These are phyloP conservation scores for Globisporangium cystogenes DNA, from an alignment of 352 stramenopile species.

Conservation along the genomic window DNA sequence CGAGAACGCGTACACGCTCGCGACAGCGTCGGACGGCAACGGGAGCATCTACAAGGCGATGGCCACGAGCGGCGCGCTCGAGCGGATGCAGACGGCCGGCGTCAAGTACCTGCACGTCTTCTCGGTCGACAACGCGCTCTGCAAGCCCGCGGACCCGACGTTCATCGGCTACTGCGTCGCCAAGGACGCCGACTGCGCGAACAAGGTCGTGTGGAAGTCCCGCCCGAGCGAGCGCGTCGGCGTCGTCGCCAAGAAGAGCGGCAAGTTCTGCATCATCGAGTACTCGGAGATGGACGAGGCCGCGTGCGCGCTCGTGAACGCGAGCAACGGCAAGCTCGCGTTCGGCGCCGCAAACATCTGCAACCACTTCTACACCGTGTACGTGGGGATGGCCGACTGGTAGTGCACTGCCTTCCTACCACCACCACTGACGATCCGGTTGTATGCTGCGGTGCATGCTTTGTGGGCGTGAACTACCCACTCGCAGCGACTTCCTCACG, in stretches of 20 bases:
- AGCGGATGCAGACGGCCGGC: constrained; percentile 72
- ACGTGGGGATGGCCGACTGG: too few species aligned
- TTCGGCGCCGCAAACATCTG: constrained; percentile 98
- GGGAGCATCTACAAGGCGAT: constrained; percentile 95
- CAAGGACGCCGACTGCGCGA: constrained; percentile 92
- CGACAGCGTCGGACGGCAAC: constrained; percentile 97
- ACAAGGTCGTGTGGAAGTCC: constrained; percentile 96
- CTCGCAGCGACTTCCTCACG: constrained; percentile 59
- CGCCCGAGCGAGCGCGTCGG: constrained; percentile 92
- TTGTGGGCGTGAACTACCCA: too few species aligned
- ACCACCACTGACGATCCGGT: not conserved
- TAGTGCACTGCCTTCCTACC: too few species aligned
- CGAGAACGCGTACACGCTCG: constrained; percentile 74
- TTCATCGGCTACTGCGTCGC: constrained; percentile 97
- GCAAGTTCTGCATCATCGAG: constrained; percentile 93
- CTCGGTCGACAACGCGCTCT: constrained; percentile 98
- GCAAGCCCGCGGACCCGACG: constrained; percentile 92
- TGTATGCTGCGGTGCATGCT: not conserved
- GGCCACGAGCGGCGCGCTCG: constrained; percentile 82
- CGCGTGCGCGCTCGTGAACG: constrained; percentile 54
- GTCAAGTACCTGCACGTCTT: constrained; percentile 97
- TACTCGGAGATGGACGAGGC: constrained; percentile 94
- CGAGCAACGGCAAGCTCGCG: constrained; percentile 74
- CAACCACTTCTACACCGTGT: constrained; percentile 97
- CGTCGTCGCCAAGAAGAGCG: constrained; percentile 79